These are phyloP conservation scores for Cyclaneusma minus DNA, from an alignment of 2,329 filamentous ascomycete species.

Conservation along the genomic window DNA sequence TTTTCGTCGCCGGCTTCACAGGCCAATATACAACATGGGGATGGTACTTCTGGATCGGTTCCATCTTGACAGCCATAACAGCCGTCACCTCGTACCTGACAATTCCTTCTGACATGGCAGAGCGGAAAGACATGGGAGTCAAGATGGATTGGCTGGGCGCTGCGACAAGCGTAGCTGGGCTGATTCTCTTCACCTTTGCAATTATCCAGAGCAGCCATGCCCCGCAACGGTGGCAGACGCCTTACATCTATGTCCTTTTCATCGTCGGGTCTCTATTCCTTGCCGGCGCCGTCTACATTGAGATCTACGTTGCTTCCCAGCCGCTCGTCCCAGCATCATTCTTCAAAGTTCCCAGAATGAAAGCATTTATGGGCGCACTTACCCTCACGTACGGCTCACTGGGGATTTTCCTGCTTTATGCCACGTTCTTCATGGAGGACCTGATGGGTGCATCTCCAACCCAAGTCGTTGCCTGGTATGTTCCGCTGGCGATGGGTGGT, in stretches of 20 bases:
- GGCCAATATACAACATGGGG: slow-evolving; percentile 43
- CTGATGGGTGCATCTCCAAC: slow-evolving; percentile 36
- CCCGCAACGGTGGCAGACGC: slow-evolving; percentile 53
- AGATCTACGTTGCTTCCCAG: slow-evolving; percentile 52
- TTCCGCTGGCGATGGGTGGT: slow-evolving; percentile 53
- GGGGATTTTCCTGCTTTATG: slow-evolving; percentile 54
- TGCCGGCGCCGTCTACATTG: slow-evolving; percentile 46
- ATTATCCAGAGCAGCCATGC: slow-evolving; percentile 61
- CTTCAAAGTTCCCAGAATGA: slow-evolving; percentile 57
- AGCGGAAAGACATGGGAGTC: slow-evolving; percentile 21
- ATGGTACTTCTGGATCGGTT: slow-evolving; percentile 56
- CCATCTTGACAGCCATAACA: slow-evolving; percentile 32
- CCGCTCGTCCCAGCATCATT: slow-evolving; percentile 57
- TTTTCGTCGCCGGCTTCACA: slow-evolving; percentile 47
- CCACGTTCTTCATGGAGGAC: slow-evolving; percentile 45
- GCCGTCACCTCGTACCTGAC: slow-evolving; percentile 27
- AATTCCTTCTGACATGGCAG: slow-evolving; percentile 30
- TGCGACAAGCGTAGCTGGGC: slow-evolving; percentile 42
- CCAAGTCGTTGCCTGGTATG: slow-evolving; percentile 43
- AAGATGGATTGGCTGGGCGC: slow-evolving; percentile 58
- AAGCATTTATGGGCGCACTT: slow-evolving; percentile 40
- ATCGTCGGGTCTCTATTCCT: slow-evolving; percentile 46
- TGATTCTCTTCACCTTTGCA: slow-evolving; percentile 58
- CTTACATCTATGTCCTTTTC: slow-evolving; percentile 54
- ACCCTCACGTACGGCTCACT: slow-evolving; percentile 55